Evolutionary conservation across 805 yeast species (phyloP), one percentile per base, ranked within the genome.

Genomic region (Teunomyces funiuensis): DNA sequence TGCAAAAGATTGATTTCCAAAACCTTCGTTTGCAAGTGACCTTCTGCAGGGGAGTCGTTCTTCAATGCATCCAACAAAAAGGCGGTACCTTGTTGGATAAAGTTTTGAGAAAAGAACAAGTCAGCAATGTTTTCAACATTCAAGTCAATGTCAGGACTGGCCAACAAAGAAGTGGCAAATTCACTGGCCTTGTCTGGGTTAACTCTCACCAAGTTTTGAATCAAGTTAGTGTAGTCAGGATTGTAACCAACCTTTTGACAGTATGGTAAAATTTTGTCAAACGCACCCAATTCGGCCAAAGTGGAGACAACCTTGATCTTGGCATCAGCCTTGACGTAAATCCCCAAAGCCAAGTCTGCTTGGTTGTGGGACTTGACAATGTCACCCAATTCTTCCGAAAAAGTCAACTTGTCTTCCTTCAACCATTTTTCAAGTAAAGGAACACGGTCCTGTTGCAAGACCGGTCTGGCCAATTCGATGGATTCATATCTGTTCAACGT

Each of bases 101-200:
- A 83, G 68, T 91, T 90, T 64, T 93, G 97, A 29, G 95, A 84
- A 63, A 93, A 82, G 75, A 93, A 93, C 51, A 93, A 84, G 61
- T 93, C 99, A 23, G 96, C 90, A 52, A 88, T 76, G 53, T 83
- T 82, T 70, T 89, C 97, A 48, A 90, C 74, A 49, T 90, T 88
- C 49, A 93, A 70, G 49, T 76, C 72, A 13, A 71, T 60, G 26
- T 80, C 75, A 33, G 86, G 85, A 28, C 67, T 50, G 51, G 81
- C 75, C 50, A 88, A 77, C 47, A 93, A 76, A 49, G 89, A 85
- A 28, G 88, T 82, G 11, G 99, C 98, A 70, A 93, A 93, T 66
- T 93, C 99, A 29, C 96, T 87, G 19, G 97, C 99, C 65, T 88
- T 88, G 58, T 93, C 99, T n/a, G 99, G 97, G 63, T 86, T 89